These are phyloP conservation scores for Chaetothyriales sp. DNA, from an alignment of 2,329 filamentous ascomycete genomes.

Conservation along the genomic window DNA sequence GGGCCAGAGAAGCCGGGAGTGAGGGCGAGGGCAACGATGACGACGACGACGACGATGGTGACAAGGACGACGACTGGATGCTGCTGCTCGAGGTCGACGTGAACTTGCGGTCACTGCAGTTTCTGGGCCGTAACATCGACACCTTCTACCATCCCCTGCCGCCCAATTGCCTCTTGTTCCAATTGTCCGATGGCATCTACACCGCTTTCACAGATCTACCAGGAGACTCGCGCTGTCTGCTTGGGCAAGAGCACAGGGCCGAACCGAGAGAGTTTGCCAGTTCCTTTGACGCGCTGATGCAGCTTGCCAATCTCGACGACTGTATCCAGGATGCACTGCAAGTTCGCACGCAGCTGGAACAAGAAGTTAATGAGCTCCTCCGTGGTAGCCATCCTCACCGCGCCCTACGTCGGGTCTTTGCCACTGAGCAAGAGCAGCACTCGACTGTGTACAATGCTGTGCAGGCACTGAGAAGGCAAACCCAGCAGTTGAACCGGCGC, in stretches of 20 bases:
- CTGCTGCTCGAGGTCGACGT: conserved; percentile 59
- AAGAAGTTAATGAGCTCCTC: conserved; percentile 51
- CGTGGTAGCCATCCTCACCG: neutral
- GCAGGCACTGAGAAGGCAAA: conserved; percentile 8
- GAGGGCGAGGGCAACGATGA: conserved; percentile 21
- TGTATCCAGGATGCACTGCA: conserved; percentile 80
- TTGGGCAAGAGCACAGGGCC: conserved; percentile 1
- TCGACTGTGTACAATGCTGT: conserved; percentile 4
- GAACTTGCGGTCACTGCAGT: conserved; percentile 59
- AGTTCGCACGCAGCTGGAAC: conserved; percentile 56
- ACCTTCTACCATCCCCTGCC: conserved; percentile 58
- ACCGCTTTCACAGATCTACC: conserved; percentile 56
- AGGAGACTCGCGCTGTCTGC: conserved; percentile 19
- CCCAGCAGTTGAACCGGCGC: conserved; percentile 18
- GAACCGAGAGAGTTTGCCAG: conserved; percentile 37
- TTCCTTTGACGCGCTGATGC: conserved; percentile 77
- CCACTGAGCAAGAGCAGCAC: conserved; percentile 7
- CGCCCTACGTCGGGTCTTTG: conserved; percentile 1
- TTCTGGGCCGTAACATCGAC: conserved; percentile 52
- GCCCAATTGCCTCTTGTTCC: conserved; percentile 68
- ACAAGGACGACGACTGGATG: conserved; percentile 31
- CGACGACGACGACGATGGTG: conserved; percentile 33
- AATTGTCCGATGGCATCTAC: conserved; percentile 76
- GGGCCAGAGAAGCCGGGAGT: conserved; percentile 42
- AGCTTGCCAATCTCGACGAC: conserved; percentile 71